Evolutionary conservation across 1,284 basidiomycete species (phyloP).

Genomic region (Sporisorium exsertum): DNA sequence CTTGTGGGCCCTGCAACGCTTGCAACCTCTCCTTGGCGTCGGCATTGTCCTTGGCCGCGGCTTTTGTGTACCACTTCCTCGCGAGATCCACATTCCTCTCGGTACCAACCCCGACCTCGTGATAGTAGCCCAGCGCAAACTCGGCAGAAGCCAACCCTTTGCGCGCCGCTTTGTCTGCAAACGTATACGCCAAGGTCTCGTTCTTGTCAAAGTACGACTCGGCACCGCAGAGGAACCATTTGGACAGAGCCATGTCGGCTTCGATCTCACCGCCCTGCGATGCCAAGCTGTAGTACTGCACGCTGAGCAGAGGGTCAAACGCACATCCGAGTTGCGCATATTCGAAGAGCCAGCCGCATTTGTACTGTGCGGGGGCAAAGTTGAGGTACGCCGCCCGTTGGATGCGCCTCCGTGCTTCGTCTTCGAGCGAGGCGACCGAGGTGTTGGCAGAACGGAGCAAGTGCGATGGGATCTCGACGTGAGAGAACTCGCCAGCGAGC

Average conservation of each 20-base stretch:
- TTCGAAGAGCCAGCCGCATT: constrained; percentile 86
- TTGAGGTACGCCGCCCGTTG: constrained; percentile 86
- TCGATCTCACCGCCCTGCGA: constrained; percentile 78
- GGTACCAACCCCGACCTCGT: constrained; percentile 75
- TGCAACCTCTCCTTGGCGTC: constrained; percentile 83
- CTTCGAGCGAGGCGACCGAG: constrained; percentile 55
- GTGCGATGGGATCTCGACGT: constrained; percentile 53
- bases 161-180: constrained; percentile 89
- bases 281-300: constrained; percentile 89
- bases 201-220: constrained; percentile 87
- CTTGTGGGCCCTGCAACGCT: constrained; percentile 74
- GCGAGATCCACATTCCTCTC: constrained; percentile 76
- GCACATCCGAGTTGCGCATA: constrained; percentile 86
- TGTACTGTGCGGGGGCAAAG: constrained; percentile 90
- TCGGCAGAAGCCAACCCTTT: constrained; percentile 84
- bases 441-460: constrained; percentile 58
- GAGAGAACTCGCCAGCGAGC: constrained; percentile 75
- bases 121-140: constrained; percentile 94
- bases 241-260: constrained; percentile 93
- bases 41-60: constrained; percentile 80
- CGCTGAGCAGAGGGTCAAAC: constrained; percentile 88
- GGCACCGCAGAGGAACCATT: constrained; percentile 93
- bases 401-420: constrained; percentile 70
- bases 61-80: constrained; percentile 77
- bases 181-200: constrained; percentile 85